Conservation (phyloP, 768 basidiomycete species). For the Calocybe gangraenosa region DNA sequence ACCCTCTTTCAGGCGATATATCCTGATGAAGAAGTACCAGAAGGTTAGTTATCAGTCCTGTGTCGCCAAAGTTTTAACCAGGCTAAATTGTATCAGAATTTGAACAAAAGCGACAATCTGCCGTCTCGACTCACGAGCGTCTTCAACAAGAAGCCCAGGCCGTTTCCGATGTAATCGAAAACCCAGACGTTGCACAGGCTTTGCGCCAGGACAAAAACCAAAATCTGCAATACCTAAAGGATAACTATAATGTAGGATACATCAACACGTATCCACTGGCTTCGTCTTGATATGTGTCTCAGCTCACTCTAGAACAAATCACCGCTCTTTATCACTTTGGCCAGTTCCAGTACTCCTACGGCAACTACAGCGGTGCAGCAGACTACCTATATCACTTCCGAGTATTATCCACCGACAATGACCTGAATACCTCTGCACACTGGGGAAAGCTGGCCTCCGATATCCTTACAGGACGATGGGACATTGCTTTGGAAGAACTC, state of each 20-base stretch:
- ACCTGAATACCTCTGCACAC: conserved; percentile 93
- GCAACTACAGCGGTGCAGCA: conserved; percentile 93
- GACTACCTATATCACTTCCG: conserved; percentile 99
- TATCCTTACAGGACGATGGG: conserved; percentile 93
- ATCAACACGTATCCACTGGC: not conserved
- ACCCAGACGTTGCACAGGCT: conserved; percentile 92
- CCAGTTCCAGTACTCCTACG: conserved; percentile 98
- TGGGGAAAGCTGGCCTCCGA: conserved; percentile 99
- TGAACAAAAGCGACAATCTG: conserved; percentile 73
- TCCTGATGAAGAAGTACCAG: conserved; percentile 64
- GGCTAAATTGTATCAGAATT: conserved; percentile 55
- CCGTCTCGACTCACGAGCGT: conserved; percentile 78
- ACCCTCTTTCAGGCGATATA: conserved; percentile 76
- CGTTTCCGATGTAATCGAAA: conserved; percentile 93
- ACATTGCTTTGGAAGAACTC: conserved; percentile 90
- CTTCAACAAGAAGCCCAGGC: conserved; percentile 89
- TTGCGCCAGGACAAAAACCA: conserved; percentile 96
- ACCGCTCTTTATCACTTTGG: conserved; percentile 96
- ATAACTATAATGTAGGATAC: conserved; percentile 75
- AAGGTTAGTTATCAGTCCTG: conserved; percentile 41
- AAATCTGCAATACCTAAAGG: conserved; percentile 91
- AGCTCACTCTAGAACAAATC: conserved; percentile 96
- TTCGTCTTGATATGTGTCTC: conserved; percentile 8
- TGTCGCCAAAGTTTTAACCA: not conserved
- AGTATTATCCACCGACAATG: conserved; percentile 88